Base-by-base conservation (phyloP, 163 green algal species). In the Scenedesmus sp. region DNA sequence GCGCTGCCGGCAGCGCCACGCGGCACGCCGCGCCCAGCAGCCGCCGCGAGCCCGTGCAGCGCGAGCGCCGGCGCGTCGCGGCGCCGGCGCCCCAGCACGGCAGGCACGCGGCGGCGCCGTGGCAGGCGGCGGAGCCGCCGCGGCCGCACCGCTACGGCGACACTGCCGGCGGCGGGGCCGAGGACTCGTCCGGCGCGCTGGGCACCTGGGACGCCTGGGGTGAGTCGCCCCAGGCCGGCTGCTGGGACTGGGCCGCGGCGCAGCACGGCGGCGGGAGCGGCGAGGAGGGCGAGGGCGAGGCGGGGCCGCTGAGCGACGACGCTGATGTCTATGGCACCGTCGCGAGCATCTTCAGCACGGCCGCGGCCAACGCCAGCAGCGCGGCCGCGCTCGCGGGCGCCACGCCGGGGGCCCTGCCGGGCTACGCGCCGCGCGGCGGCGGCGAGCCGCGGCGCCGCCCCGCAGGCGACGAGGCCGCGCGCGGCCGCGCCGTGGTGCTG, bases 271-370 rank as follows among this genome's bases (percentile, higher is more conserved):
- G 7, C 28, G 48, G 45, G 36, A 34, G 4, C 17, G 45, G 60
- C 10, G 22, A 56, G 63, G 51, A 57, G 18, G 22, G 39, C 28
- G 31, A 70, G 20, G 29, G 48, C 33, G n/a, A 47, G 2, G 51
- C 18, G 39, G 29, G 48, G 17, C 29, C 9, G 7, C 18, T 65
- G 4, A 64, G 47, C 64, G 67, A 76, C 34, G 67, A 76, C 53
- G n/a, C n/a, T n/a, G n/a, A n/a, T n/a, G 56, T 76, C 2, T 76
- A 36, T 33, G 67, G 67, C 11, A 76, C 67, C 18, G 67, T 76
- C 17, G 63, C 67, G 20, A 76, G 51, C 36, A 76, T 76, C 34
- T 76, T 76, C 2, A 76, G 67, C 17, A 56, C 33, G 29, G 67
- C 67, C 24, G 67, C n/a, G n/a, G n/a, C n/a, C n/a, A n/a, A n/a